Base-by-base conservation (phyloP, 2,329 filamentous ascomycete species). In the Aspergillus oerlinghausenensis region DNA sequence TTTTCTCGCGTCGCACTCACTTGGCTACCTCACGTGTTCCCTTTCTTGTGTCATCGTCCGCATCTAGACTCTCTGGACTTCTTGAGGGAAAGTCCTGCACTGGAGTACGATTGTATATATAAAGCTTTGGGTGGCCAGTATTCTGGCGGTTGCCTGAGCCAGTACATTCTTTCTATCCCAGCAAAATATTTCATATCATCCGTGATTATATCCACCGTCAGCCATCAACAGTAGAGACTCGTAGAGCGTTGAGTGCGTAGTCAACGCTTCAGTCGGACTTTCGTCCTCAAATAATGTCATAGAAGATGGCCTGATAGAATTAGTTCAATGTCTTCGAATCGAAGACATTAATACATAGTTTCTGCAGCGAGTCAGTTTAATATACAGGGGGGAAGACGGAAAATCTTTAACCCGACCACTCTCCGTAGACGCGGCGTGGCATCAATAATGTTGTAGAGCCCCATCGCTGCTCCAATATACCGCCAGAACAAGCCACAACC, bases 341-440 rank as follows among this genome's bases (percentile, higher is more conserved):
- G 5, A 35, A 17, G 5, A 6, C 14, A 35, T 35, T 11, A 29
- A 29, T 29, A 17, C 32, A 35, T 35, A 35, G 2, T 6, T 35
- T 35, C 5, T 6, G n/a, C 11, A 32, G 29, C 6, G n/a, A n/a
- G 5, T 3, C 5, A 38, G 14, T 38, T 35, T 38, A 14, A 38
- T 38, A 17, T 38, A n/a, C n/a, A 35, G 21, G 32, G 52, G 17
- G 19, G 26, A n/a, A 11, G n/a, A 25, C 70, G 70, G 69, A 71
- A 68, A 55, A 71, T 67, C 42, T 51, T 68, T 71, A 38, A 63
- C 65, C 70, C 60, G 57, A 50, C 25, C 28, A 26, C 50, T 62
- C 63, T 62, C 67, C 66, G 67, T 65, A 65, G 63, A 62, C 69
- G 67, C 62, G 61, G 63, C 64, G 69, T 73, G 70, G 69, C 70